Conservation (phyloP, 768 basidiomycete species). For the Termitomyces sp. region DNA sequence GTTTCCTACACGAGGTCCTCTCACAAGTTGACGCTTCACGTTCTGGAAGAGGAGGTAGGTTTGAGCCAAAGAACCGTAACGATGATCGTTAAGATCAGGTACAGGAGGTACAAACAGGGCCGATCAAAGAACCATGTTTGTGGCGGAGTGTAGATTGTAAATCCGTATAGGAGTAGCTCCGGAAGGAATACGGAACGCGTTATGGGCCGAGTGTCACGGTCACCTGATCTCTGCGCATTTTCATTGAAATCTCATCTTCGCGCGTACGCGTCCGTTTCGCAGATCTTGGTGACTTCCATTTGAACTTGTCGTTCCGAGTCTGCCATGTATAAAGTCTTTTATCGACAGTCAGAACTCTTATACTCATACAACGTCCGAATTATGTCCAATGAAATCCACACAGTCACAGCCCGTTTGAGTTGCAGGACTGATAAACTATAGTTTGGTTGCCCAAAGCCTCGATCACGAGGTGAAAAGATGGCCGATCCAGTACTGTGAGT, state of each 20-base stretch:
- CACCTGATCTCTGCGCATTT: too few species aligned
- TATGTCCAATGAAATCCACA: not conserved
- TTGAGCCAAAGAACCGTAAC: conserved; percentile 6
- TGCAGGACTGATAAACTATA: not conserved
- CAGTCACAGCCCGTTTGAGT: not conserved
- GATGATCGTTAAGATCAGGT: conserved; percentile 9
- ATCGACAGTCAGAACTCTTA: not conserved
- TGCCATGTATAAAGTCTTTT: not conserved
- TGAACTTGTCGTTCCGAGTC: not conserved
- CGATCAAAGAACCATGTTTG: conserved; percentile 7
- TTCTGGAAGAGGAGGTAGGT: conserved; percentile 8
- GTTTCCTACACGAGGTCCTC: conserved; percentile 9
- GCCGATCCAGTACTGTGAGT: not conserved
- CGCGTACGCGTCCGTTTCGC: too few species aligned
- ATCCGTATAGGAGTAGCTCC: too few species aligned
- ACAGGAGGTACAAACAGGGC: conserved; percentile 12
- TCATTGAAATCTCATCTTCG: too few species aligned
- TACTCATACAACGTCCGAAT: not conserved
- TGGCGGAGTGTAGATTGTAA: conserved; percentile 4
- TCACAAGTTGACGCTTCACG: conserved; percentile 4
- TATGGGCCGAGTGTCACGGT: too few species aligned
- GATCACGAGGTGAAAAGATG: not conserved
- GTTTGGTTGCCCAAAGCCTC: not conserved
- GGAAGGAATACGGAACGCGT: too few species aligned
- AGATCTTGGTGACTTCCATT: too few species aligned